Evolutionary conservation across 345 rosid species (phyloP).

Genomic region (Salix suchowensis): DNA sequence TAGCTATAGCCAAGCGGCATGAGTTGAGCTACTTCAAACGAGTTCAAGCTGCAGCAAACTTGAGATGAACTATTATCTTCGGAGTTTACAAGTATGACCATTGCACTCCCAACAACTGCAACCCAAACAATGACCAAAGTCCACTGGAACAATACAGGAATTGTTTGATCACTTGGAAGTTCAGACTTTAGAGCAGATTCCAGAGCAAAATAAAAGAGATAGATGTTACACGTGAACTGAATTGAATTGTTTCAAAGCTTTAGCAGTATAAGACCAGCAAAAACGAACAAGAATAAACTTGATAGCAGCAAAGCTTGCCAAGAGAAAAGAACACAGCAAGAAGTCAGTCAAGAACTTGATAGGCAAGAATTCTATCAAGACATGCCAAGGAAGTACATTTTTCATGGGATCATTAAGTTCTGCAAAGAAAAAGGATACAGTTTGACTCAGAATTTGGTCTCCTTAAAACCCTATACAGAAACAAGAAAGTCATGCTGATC

Average conservation of each 20-base stretch:
- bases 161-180: background rate
- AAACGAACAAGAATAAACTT: background rate
- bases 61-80: background rate
- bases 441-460: constrained; percentile 21
- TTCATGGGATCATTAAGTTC: constrained; percentile 11
- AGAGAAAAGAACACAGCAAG: background rate
- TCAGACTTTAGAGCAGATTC: constrained; percentile 1
- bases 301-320: constrained; percentile 1
- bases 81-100: background rate
- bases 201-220: background rate
- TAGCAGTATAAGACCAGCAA: background rate
- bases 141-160: background rate
- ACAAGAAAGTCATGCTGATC: constrained; percentile 8
- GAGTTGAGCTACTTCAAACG: background rate
- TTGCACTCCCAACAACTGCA: background rate
- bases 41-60: background rate
- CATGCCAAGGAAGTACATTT: background rate
- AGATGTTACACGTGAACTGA: background rate
- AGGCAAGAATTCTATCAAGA: background rate
- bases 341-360: constrained; percentile 3
- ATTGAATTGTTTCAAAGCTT: constrained; percentile 1
- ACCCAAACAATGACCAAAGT: background rate
- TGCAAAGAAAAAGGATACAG: constrained; percentile 4
- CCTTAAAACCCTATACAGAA: background rate
- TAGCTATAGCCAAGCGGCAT: background rate